These are phyloP conservation scores for Termitomyces eurrhizus DNA, from an alignment of 768 basidiomycete species.

Conservation along the genomic window DNA sequence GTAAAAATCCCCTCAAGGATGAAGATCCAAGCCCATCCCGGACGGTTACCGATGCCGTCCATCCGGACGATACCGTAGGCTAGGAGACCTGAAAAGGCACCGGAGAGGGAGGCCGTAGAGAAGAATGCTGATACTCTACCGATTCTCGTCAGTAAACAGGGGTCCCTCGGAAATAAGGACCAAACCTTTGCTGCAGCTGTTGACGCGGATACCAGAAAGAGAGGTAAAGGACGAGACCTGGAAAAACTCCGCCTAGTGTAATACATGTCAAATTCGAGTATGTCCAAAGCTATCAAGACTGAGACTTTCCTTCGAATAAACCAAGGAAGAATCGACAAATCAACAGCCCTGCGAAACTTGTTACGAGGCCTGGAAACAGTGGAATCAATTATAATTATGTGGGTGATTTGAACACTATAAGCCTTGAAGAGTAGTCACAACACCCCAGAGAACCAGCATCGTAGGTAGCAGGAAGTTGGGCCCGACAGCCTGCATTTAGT, in stretches of 20 bases:
- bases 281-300: not conserved
- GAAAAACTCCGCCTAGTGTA: not conserved
- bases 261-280: not conserved
- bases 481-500: not conserved
- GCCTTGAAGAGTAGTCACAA: not conserved
- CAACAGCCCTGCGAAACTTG: not conserved
- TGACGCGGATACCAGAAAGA: not conserved
- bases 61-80: not conserved
- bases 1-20: not conserved
- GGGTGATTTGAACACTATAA: not conserved
- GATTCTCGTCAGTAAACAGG: not conserved
- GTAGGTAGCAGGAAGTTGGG: not conserved
- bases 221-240: slow-evolving; percentile 1
- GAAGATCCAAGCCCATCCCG: not conserved
- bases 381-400: not conserved
- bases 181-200: not conserved
- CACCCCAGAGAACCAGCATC: not conserved
- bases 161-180: too few relatives aligned
- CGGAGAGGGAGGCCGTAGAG: not conserved
- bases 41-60: not conserved
- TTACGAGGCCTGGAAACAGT: not conserved
- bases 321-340: not conserved
- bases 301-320: not conserved
- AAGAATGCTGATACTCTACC: not conserved
- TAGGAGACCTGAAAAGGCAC: not conserved